Evolutionary conservation across 2,329 filamentous ascomycete species (phyloP), one percentile per base, ranked within the genome.

Genomic region (Cladosporium sp.): DNA sequence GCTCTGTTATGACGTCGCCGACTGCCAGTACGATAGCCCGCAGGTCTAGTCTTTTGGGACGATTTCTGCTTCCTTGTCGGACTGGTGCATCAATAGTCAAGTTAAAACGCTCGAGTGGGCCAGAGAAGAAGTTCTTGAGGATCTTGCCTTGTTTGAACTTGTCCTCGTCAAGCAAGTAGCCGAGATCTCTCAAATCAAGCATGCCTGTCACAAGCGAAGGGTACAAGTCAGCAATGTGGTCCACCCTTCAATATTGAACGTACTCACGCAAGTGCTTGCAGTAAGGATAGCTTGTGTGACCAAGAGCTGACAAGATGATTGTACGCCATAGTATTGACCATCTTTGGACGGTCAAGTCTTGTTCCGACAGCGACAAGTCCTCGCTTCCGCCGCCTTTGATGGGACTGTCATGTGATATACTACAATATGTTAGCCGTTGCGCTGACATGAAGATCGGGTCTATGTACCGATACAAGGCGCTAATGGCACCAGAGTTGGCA

Each of bases 301-400:
- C 82, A 43, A 87, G 73, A 59, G 84, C 84, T 8, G 88, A 90
- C 7, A 85, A 75, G 59, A 88, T 82, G 63, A 90, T 83, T 2
- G 86, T 86, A 52, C 82, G 81, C 88, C 88, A 91, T 51, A 89
- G 71, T 6, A 82, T 78, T 1, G 84, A 82, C 81, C 84, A 87
- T 72, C 82, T 82, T 56, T 78, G 77, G 19, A 80, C 75, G n/a
- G 75, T 73, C 28, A 77, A 65, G 36, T 80, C 74, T 63, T 79
- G 76, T 52, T 79, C 75, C 1, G 74, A 70, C 15, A 73, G 63
- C 15, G 72, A 66, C 22, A 73, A 65, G n/a, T 70, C 64, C 59
- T 76, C 66, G 71, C 74, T 72, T 65, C 77, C 73, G 64, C 76
- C 73, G 72, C 78, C 73, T 72, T 74, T 73, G 19, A 78, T 71